Percentiles rank a stretch among this genome's conserved stretches.
These are phyloP conservation scores for Ramularia collo-cygni DNA, from an alignment of 2,329 filamentous ascomycete genomes.

Conservation along the genomic window DNA sequence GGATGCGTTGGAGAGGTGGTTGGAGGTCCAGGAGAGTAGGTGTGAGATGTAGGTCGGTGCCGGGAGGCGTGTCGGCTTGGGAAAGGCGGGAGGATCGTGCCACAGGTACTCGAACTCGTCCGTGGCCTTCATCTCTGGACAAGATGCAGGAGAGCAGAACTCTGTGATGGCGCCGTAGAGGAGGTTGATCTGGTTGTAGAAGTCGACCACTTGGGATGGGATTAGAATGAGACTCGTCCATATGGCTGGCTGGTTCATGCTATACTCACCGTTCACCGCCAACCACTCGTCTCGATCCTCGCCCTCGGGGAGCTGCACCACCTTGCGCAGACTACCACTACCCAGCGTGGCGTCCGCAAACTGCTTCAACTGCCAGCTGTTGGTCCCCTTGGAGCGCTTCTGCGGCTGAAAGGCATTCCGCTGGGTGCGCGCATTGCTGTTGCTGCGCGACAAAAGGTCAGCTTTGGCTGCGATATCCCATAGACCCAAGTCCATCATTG, in stretches of 20 bases:
- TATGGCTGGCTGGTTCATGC: too few species aligned
- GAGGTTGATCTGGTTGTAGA: constrained; percentile 99
- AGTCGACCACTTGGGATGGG: constrained; percentile 79
- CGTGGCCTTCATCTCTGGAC: constrained; percentile 99
- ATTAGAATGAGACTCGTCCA: too few species aligned
- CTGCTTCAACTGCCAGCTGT: constrained; percentile 88
- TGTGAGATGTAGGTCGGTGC: constrained; percentile 97
- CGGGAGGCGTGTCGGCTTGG: constrained; percentile 94
- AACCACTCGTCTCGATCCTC: constrained; percentile 98
- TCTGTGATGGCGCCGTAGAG: constrained; percentile 98
- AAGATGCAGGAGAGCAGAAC: constrained; percentile 95
- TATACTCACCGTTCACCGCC: constrained; percentile 83
- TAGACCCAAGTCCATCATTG: constrained; percentile 18
- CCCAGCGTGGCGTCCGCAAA: constrained; percentile 97
- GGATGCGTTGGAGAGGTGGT: constrained; percentile 89
- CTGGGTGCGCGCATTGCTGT: constrained; percentile 48
- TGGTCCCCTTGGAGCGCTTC: constrained; percentile 75
- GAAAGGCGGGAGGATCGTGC: constrained; percentile 93
- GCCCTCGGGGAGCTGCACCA: constrained; percentile 92
- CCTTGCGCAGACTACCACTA: constrained; percentile 88
- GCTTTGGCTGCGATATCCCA: constrained; percentile 23
- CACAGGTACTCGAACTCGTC: constrained; percentile 99
- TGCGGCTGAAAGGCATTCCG: constrained; percentile 88
- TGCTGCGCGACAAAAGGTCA: constrained; percentile 34
- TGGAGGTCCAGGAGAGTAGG: constrained; percentile 93